Evolutionary conservation across 768 basidiomycete genomes (phyloP), one percentile per base, ranked within the genome.

Genomic region (Tylopilus rubrobrunneus): DNA sequence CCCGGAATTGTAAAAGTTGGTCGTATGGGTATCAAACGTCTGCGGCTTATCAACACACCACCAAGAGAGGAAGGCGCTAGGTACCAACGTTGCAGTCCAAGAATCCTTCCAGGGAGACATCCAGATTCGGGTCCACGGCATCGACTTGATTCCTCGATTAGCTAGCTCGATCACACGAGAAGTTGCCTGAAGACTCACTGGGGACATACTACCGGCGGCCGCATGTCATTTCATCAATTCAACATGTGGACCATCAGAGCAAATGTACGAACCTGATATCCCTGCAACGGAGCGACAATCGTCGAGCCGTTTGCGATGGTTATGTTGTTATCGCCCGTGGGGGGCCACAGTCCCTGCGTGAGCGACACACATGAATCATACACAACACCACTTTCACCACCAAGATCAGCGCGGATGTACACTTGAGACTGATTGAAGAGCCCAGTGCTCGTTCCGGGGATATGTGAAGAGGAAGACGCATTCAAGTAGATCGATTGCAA

Each of bases 261-360:
- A 21, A n/a, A 45, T 25, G 37, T 5, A 53, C 70, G n/a, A 31
- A 71, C 71, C 60, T 88, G 87, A 65, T 88, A 90, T 8, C 89
- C 89, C 17, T 67, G 69, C 1, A 88, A 67, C 5, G 89, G 86
- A 9, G 78, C 83, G 3, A 67, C 66, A 52, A 89, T 67, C 11
- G 67, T 78, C 3, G 84, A 76, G 2, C 84, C 82, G 61, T 91
- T 85, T 1, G 87, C 84, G n/a, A 90, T 73, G 1, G 78, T 80
- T 14, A 74, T 80, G 19, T 71, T 79, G 46, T 78, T 78, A 23
- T 65, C 59, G 14, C 58, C 27, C 5, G 76, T 80, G 3, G 72
- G 67, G 3, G 86, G 87, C 71, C 78, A 85, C 42, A 90, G 64
- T 12, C 87, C 88, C 65, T 90, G 89, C 10, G 85, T 68, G 48